Conservation (phyloP, 2,329 filamentous ascomycete genomes). For the Hypoxylon sp. region DNA sequence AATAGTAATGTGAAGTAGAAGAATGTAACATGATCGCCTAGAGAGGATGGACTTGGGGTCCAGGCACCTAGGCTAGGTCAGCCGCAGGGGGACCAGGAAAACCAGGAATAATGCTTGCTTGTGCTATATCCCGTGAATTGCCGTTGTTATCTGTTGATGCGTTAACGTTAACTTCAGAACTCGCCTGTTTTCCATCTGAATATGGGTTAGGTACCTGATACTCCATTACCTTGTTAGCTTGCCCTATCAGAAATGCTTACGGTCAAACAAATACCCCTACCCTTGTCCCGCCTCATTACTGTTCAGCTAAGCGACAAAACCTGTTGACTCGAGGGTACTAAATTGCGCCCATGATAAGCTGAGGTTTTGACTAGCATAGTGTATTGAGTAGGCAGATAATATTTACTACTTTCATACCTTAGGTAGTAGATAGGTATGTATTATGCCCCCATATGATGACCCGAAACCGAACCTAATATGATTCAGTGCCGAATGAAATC, state of each 20-base stretch:
- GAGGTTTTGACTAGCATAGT: not conserved
- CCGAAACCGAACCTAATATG: not conserved
- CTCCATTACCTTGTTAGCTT: not conserved
- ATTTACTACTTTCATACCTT: too few species aligned
- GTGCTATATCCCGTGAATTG: not conserved
- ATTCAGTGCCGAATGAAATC: not conserved
- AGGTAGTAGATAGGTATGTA: too few species aligned
- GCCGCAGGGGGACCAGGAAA: not conserved
- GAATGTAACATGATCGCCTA: not conserved
- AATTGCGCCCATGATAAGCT: not conserved
- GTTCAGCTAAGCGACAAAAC: too few species aligned
- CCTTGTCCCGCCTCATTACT: not conserved
- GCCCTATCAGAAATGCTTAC: not conserved
- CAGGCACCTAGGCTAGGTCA: not conserved
- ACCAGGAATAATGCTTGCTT: not conserved
- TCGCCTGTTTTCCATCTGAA: too few species aligned
- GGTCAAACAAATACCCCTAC: not conserved
- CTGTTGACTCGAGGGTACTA: too few species aligned
- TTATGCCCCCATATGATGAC: conserved; percentile 7
- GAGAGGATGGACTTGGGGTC: not conserved
- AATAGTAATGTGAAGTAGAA: not conserved
- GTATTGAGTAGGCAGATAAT: not conserved
- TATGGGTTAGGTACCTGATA: too few species aligned
- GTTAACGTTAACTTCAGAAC: not conserved
- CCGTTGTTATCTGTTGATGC: not conserved